Evolutionary conservation across 352 stramenopile genomes (phyloP).

Genomic region (Pythium rhizo-oryzae): DNA sequence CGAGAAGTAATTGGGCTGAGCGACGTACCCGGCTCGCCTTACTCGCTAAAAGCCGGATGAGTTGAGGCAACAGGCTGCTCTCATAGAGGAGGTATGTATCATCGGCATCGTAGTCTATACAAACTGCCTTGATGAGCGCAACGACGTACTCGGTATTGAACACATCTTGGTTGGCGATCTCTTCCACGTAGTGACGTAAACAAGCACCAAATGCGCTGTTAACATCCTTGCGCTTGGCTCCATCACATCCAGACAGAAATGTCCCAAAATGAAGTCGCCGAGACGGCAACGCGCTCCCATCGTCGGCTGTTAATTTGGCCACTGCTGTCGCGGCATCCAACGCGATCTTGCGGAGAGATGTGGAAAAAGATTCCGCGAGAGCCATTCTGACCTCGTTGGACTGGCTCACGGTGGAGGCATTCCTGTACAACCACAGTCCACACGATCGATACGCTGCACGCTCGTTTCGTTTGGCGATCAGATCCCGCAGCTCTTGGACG

Average conservation of each 20-base stretch:
- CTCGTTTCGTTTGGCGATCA: conserved; percentile 51
- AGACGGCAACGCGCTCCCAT: conserved; percentile 17
- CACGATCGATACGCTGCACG: conserved; percentile 47
- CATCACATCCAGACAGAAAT: conserved; percentile 57
- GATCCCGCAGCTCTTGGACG: conserved; percentile 47
- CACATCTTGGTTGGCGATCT: conserved; percentile 18
- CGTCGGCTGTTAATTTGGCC: conserved; percentile 10
- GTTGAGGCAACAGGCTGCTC: conserved; percentile 53
- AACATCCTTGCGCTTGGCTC: conserved; percentile 45
- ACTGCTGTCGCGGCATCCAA: conserved; percentile 34
- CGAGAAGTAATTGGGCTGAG: conserved; percentile 51
- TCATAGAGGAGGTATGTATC: conserved; percentile 74
- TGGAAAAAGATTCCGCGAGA: conserved; percentile 52
- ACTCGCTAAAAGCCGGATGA: conserved; percentile 58
- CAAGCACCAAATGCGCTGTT: conserved; percentile 51
- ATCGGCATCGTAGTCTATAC: conserved; percentile 77
- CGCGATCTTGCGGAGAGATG: conserved; percentile 45
- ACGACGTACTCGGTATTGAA: conserved; percentile 32
- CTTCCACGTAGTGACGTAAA: conserved; percentile 36
- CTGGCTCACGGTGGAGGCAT: conserved; percentile 32
- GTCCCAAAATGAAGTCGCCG: conserved; percentile 55
- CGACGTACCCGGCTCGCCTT: conserved; percentile 45
- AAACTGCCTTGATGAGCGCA: conserved; percentile 53
- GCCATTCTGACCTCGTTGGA: conserved; percentile 36
- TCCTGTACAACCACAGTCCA: conserved; percentile 51